Conservation (phyloP, 768 basidiomycete genomes). For the Cystobasidium tubakii region DNA sequence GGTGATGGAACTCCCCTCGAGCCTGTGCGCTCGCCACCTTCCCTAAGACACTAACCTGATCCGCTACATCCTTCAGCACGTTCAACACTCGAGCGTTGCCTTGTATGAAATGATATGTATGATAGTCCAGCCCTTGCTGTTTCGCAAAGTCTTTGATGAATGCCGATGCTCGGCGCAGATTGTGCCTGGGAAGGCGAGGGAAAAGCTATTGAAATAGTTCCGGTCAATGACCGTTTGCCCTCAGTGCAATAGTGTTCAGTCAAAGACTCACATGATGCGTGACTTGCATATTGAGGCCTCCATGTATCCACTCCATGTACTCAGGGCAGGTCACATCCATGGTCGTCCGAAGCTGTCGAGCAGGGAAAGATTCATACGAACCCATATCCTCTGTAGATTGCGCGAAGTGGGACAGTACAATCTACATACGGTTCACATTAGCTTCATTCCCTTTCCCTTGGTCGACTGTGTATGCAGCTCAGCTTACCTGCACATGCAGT, state of each 20-base stretch:
- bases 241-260: background rate
- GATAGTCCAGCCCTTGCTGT: conserved; percentile 66
- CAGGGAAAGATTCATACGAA: conserved; percentile 80
- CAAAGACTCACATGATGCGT: conserved; percentile 58
- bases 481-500: conserved; percentile 79
- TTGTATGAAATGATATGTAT: conserved; percentile 80
- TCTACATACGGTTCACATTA: conserved; percentile 50
- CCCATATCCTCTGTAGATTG: conserved; percentile 80
- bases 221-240: background rate
- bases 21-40: conserved; percentile 72
- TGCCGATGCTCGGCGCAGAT: conserved; percentile 70
- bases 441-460: background rate
- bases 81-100: conserved; percentile 78
- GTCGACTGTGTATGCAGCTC: too few relatives aligned
- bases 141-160: conserved; percentile 81
- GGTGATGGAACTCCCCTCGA: conserved; percentile 44
- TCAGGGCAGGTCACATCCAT: conserved; percentile 85
- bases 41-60: conserved; percentile 75
- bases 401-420: conserved; percentile 94
- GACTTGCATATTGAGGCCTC: conserved; percentile 94
- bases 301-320: conserved; percentile 80
- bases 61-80: conserved; percentile 76
- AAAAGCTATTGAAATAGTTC: conserved; percentile 62
- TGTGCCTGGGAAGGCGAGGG: conserved; percentile 89
- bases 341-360: conserved; percentile 93